phyloP scores from a whole-genome alignment of 148 eudicot species.

The Heliamphora exappendiculata region DNA sequence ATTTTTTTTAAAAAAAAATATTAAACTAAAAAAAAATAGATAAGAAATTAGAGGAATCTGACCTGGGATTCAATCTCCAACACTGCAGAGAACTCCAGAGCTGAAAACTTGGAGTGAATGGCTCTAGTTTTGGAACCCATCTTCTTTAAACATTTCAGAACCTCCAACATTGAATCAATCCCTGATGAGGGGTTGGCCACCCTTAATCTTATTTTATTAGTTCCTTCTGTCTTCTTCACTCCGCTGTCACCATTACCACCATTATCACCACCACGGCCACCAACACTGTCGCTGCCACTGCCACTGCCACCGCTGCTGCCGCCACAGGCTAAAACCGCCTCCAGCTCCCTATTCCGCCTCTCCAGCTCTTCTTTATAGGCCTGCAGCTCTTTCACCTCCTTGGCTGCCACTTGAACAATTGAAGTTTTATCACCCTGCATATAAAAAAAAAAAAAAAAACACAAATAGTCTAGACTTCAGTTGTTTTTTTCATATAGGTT shows the following conservation, averaged over 20 bases:
- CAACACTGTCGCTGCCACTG: too few species aligned
- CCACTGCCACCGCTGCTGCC: too few species aligned
- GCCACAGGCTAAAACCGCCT: conserved; percentile 8
- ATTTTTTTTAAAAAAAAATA: too few species aligned
- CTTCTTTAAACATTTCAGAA: conserved; percentile 26
- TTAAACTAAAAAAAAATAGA: not conserved
- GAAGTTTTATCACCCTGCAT: conserved; percentile 38
- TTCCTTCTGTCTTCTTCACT: conserved; percentile 2
- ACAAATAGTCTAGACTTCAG: too few species aligned
- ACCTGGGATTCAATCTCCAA: conserved; percentile 31
- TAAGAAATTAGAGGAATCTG: not conserved
- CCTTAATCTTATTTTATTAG: conserved; percentile 17
- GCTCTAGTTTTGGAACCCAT: conserved; percentile 17
- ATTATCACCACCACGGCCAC: too few species aligned
- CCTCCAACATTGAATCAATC: conserved; percentile 35
- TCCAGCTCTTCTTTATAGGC: conserved; percentile 20
- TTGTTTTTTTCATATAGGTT: too few species aligned
- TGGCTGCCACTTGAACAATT: conserved; percentile 24
- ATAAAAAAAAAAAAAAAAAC: not conserved
- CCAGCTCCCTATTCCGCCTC: conserved; percentile 14
- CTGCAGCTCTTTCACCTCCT: conserved; percentile 20
- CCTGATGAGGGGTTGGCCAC: conserved; percentile 34
- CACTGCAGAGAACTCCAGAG: conserved; percentile 24
- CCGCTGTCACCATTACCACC: too few species aligned
- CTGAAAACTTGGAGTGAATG: conserved; percentile 22